Evolutionary conservation across 352 stramenopile genomes (phyloP).

Genomic region (Phytophthora foliorum): DNA sequence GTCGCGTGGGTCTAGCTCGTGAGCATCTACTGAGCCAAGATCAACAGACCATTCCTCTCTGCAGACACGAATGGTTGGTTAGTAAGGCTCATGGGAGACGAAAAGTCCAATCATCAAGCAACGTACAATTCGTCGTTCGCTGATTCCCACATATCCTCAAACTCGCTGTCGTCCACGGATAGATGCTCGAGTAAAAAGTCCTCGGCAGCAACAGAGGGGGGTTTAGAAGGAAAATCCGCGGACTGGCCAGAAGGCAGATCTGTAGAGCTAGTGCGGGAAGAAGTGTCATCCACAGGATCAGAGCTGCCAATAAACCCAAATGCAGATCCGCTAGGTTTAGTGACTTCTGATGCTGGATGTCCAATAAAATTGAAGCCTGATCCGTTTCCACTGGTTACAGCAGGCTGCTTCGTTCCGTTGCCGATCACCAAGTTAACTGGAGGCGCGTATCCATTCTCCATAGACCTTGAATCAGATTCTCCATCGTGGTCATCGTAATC

Average conservation of each 20-base stretch:
- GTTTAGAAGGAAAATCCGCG: constrained; percentile 42
- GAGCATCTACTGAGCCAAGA: constrained; percentile 48
- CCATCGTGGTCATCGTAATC: constrained; percentile 71
- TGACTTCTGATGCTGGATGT: constrained; percentile 22
- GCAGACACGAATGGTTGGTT: constrained; percentile 23
- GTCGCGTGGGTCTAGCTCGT: constrained; percentile 62
- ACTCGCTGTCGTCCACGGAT: constrained; percentile 59
- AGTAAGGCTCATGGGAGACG: background rate
- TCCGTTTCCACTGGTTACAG: constrained; percentile 25
- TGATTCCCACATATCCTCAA: constrained; percentile 82
- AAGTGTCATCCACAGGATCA: constrained; percentile 53
- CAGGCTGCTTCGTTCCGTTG: constrained; percentile 36
- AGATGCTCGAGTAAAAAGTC: constrained; percentile 71
- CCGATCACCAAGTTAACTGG: constrained; percentile 31
- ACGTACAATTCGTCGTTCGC: constrained; percentile 81
- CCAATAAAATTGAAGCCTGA: constrained; percentile 50
- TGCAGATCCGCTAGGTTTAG: constrained; percentile 54
- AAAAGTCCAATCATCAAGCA: background rate
- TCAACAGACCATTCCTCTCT: constrained; percentile 85
- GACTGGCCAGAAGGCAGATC: constrained; percentile 57
- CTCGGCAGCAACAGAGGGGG: constrained; percentile 49
- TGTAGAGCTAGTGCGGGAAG: constrained; percentile 53
- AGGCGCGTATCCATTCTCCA: constrained; percentile 63
- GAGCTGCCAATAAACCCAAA: constrained; percentile 82
- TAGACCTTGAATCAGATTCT: constrained; percentile 56